Evolutionary conservation across 139 green algal species (phyloP).

Genomic region (Asterochloris erici): DNA sequence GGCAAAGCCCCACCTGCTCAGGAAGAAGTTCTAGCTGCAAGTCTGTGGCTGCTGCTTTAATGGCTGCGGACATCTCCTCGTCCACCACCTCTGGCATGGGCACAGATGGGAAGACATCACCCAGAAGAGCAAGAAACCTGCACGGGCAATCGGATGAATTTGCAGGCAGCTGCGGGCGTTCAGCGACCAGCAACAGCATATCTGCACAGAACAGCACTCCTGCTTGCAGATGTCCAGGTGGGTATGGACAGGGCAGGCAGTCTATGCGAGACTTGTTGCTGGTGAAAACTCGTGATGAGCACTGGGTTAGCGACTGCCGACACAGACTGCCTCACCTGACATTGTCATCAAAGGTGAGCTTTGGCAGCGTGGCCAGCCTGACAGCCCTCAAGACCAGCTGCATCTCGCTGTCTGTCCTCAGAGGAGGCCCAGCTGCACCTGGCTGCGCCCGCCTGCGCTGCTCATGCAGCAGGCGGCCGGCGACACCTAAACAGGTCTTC

Average conservation of each 20-base stretch:
- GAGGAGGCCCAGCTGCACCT: slow-evolving; percentile 65
- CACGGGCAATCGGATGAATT: neutral
- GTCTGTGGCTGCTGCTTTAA: slow-evolving; percentile 33
- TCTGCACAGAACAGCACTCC: too few species aligned
- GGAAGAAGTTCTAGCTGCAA: slow-evolving; percentile 39
- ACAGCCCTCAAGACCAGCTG: slow-evolving; percentile 66
- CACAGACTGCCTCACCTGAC: slow-evolving; percentile 46
- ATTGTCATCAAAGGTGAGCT: slow-evolving; percentile 85
- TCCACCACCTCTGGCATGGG: slow-evolving; percentile 32
- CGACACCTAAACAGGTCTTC: slow-evolving; percentile 86
- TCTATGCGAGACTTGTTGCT: too few species aligned
- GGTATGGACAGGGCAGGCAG: too few species aligned
- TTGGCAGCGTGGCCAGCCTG: slow-evolving; percentile 71
- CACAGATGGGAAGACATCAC: slow-evolving; percentile 48
- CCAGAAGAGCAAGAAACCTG: slow-evolving; percentile 43
- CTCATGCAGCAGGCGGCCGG: slow-evolving; percentile 68
- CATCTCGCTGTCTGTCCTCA: slow-evolving; percentile 49
- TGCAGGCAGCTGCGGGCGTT: too few species aligned
- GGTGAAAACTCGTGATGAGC: too few species aligned
- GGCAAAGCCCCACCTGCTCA: slow-evolving; percentile 35
- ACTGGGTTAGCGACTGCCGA: too few species aligned
- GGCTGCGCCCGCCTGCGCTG: slow-evolving; percentile 63
- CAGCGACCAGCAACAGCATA: too few species aligned
- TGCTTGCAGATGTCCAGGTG: too few species aligned
- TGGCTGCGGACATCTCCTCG: slow-evolving; percentile 27